These are phyloP conservation scores for Termitomyces sp. DNA, from an alignment of 768 basidiomycete genomes.

Conservation along the genomic window DNA sequence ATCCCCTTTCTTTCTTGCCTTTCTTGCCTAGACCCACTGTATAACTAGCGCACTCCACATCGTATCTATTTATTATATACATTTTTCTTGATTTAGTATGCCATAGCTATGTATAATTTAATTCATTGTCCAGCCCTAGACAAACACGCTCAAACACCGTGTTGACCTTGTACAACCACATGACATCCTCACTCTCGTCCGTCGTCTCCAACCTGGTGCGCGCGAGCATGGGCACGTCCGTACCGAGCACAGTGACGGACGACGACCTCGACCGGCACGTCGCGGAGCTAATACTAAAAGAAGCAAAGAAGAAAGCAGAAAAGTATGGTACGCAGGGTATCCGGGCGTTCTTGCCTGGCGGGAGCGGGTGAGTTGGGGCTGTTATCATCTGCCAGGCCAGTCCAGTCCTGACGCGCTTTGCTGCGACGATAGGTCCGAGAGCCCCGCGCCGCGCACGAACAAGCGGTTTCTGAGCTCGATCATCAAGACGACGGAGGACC, in stretches of 20 bases:
- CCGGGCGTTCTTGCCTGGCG: slow-evolving; percentile 64
- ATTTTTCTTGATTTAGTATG: too few relatives aligned
- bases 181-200: slow-evolving; percentile 66
- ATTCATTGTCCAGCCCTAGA: neutral
- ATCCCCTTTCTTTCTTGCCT: neutral
- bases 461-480: slow-evolving; percentile 82
- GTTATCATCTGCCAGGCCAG: too few relatives aligned
- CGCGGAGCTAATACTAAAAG: slow-evolving; percentile 84
- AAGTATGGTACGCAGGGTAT: slow-evolving; percentile 74
- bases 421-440: slow-evolving; percentile 46
- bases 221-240: slow-evolving; percentile 68
- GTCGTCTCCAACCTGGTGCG: slow-evolving; percentile 79
- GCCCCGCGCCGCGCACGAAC: slow-evolving; percentile 73
- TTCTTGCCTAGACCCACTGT: neutral
- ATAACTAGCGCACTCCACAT: neutral
- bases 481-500: slow-evolving; percentile 91
- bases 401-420: neutral
- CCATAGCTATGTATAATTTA: too few relatives aligned
- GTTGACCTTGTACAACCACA: neutral
- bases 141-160: slow-evolving; percentile 17
- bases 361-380: slow-evolving; percentile 41
- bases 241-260: slow-evolving; percentile 57
- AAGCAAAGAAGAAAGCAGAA: slow-evolving; percentile 90
- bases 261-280: slow-evolving; percentile 90
- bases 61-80: too few relatives aligned